These are phyloP conservation scores for Termitomyces sp. DNA, from an alignment of 768 basidiomycete species.

Conservation along the genomic window DNA sequence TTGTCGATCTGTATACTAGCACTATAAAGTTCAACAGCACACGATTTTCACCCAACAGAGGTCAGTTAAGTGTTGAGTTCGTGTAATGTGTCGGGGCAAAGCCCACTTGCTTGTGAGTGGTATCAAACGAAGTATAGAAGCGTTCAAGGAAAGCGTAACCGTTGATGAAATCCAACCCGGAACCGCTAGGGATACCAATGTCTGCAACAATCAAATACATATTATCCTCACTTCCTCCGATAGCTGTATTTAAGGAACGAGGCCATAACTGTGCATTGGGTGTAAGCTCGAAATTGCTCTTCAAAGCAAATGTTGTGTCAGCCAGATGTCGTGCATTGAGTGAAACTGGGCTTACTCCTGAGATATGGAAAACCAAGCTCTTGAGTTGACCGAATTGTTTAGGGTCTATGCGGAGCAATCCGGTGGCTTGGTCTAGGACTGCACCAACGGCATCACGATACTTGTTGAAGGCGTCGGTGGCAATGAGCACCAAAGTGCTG, in stretches of 20 bases:
- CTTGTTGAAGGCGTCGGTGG: constrained; percentile 37
- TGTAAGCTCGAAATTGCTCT: constrained; percentile 34
- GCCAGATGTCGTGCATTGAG: constrained; percentile 32
- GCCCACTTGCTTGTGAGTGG: constrained; percentile 50
- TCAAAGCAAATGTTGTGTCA: constrained; percentile 16
- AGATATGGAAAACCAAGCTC: constrained; percentile 53
- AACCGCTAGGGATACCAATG: constrained; percentile 34
- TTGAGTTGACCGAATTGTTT: constrained; percentile 48
- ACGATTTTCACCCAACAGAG: no score
- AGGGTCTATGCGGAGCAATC: constrained; percentile 49
- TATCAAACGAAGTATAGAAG: constrained; percentile 66
- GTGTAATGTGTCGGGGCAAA: constrained; percentile 53
- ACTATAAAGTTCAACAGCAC: no score
- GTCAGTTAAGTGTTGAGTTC: constrained; percentile 35
- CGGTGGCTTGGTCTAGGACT: constrained; percentile 33
- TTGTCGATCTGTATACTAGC: no score
- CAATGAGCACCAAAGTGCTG: constrained; percentile 48
- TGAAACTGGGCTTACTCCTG: constrained; percentile 44
- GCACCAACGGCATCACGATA: constrained; percentile 47
- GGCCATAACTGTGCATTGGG: constrained; percentile 37
- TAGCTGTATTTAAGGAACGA: constrained; percentile 26
- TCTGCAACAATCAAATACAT: constrained; percentile 33
- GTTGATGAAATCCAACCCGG: constrained; percentile 53
- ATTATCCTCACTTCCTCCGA: constrained; percentile 25
- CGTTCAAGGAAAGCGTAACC: constrained; percentile 53